Percentiles rank a stretch among this genome's conserved stretches.
Conservation (phyloP, 805 yeast genomes). For the Lipomyces starkeyi region DNA sequence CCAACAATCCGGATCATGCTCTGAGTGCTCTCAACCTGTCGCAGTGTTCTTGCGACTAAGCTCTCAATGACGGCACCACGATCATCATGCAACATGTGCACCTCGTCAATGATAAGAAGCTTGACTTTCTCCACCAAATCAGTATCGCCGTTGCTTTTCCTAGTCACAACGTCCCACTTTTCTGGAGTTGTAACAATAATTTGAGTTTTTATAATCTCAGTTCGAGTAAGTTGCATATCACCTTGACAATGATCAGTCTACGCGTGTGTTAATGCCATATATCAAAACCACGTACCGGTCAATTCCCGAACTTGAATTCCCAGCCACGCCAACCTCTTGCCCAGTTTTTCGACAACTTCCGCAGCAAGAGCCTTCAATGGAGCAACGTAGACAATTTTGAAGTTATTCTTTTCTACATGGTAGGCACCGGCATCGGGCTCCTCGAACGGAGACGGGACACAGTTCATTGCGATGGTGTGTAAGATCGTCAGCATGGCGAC, state of each 20-base stretch:
- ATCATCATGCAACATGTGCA: slow-evolving; percentile 94
- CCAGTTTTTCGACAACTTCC: slow-evolving; percentile 90
- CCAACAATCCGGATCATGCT: slow-evolving; percentile 94
- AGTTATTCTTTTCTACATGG: slow-evolving; percentile 78
- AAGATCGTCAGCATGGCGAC: slow-evolving; percentile 83
- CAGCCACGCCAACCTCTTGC: slow-evolving; percentile 77
- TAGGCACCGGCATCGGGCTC: slow-evolving; percentile 53
- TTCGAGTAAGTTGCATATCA: slow-evolving; percentile 87
- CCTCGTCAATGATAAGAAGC: slow-evolving; percentile 91
- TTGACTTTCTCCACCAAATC: slow-evolving; percentile 85
- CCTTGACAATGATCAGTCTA: neutral
- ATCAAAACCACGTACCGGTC: slow-evolving; percentile 61
- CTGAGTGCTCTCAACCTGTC: slow-evolving; percentile 95
- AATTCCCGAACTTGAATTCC: slow-evolving; percentile 86
- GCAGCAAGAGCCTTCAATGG: slow-evolving; percentile 95
- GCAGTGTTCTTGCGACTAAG: slow-evolving; percentile 86
- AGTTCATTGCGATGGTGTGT: slow-evolving; percentile 75
- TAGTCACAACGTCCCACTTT: slow-evolving; percentile 96
- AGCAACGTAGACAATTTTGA: slow-evolving; percentile 90
- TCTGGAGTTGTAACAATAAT: slow-evolving; percentile 94
- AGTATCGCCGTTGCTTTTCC: slow-evolving; percentile 88
- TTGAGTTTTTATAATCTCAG: slow-evolving; percentile 82
- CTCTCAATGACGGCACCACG: slow-evolving; percentile 98
- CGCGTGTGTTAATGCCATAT: neutral
- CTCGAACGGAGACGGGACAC: slow-evolving; percentile 52